phyloP scores from a whole-genome alignment of 139 green algal species.

The Chlamydomonas asymmetrica region DNA sequence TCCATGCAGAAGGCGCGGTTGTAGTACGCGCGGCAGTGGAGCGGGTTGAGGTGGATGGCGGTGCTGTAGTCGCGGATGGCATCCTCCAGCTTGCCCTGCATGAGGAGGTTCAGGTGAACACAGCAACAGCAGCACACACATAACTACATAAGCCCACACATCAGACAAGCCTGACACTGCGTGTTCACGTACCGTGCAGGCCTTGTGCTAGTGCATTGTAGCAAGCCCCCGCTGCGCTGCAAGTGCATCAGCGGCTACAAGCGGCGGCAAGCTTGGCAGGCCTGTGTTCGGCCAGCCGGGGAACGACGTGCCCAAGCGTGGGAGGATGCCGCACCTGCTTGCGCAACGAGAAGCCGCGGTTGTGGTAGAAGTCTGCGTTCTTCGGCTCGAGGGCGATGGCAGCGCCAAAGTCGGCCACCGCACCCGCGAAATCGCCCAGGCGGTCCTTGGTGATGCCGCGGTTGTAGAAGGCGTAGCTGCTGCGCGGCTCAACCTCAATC shows the following conservation, averaged over 20 bases:
- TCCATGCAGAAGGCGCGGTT: constrained; percentile 77
- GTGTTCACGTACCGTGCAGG: too few species aligned
- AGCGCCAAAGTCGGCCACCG: constrained; percentile 69
- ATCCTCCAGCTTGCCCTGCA: constrained; percentile 63
- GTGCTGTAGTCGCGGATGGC: constrained; percentile 79
- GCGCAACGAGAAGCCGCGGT: constrained; percentile 83
- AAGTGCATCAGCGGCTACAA: too few species aligned
- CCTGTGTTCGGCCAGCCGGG: too few species aligned
- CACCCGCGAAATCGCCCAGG: constrained; percentile 58
- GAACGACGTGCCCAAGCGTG: too few species aligned
- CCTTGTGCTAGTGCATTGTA: too few species aligned
- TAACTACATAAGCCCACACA: too few species aligned
- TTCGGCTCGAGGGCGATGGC: constrained; percentile 72
- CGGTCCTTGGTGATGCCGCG: constrained; percentile 76
- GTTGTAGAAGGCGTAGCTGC: constrained; percentile 84
- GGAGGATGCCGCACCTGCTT: constrained; percentile 67
- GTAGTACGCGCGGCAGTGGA: constrained; percentile 79
- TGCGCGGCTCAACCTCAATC: constrained; percentile 59
- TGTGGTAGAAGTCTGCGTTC: constrained; percentile 90
- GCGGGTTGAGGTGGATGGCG: constrained; percentile 71
- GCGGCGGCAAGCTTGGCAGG: too few species aligned
- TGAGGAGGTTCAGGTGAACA: not conserved
- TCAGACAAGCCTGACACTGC: too few species aligned
- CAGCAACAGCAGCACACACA: too few species aligned
- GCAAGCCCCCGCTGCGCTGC: too few species aligned